Evolutionary conservation across 164 flowering plant genomes (phyloP), one percentile per base, ranked within the genome.

Genomic region (Stephania yunnanensis): DNA sequence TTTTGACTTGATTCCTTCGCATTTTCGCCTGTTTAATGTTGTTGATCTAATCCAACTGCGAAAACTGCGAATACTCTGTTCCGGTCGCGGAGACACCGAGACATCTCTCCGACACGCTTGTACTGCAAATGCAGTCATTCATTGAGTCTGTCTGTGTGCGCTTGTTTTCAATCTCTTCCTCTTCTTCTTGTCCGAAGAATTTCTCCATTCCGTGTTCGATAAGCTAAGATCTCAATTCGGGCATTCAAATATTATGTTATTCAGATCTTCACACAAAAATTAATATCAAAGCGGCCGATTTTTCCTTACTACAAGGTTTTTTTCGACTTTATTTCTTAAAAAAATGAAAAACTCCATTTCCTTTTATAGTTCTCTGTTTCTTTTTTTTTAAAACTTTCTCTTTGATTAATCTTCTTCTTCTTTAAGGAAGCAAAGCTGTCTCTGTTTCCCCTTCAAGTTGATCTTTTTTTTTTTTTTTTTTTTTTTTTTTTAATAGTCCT

Each of bases 401-500:
- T 36, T 36, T 36, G 42, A 36, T 36, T 36, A 4, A 36, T 52
- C 69, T 66, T 61, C 64, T 48, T 44, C 72, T 77, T 78, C 69
- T 42, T 71, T 46, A 58, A 79, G 68, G 63, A 78, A 87, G 80
- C 66, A 13, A 36, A 12, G 61, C 25, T 61, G 66, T 61, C 85
- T 83, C 87, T 77, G 66, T 74, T 80, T 78, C 74, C 70, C 83
- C 85, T 81, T 82, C 87, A 82, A 84, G 72, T 84, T 50, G 85
- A n/a, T 25, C 76, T 69, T 77, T 75, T 66, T 82, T 84, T 77
- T 36, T 36, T 36, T 36, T 36, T 36, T 25, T 69, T 77, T 75
- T 66, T 82, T 84, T 77, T 36, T 36, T 36, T 36, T 36, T 36
- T 25, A 25, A 25, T 25, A 36, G 1, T 36, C 42, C 4, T 4